phyloP scores from a whole-genome alignment of 306 rosid genomes.

The Canavalia ensiformis region DNA sequence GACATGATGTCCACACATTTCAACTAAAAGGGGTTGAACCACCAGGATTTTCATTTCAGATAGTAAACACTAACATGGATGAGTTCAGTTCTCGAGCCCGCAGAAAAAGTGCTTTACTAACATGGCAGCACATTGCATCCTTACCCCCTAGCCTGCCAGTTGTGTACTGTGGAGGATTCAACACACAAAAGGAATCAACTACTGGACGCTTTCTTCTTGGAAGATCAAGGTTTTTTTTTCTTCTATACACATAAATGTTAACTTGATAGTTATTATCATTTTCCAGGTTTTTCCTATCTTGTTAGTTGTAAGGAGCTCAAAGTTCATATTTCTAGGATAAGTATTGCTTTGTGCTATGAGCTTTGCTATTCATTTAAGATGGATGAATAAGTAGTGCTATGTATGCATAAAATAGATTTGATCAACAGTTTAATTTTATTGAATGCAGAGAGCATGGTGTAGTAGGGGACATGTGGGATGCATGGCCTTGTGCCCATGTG shows the following conservation, averaged over 20 bases:
- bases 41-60: slow-evolving; percentile 93
- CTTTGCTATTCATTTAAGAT: not conserved
- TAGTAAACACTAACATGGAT: slow-evolving; percentile 95
- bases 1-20: slow-evolving; percentile 98
- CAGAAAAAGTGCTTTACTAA: slow-evolving; percentile 94
- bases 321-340: slow-evolving; percentile 32
- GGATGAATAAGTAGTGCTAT: not conserved
- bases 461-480: slow-evolving; percentile 97
- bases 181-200: slow-evolving; percentile 96
- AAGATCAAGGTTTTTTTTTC: slow-evolving; percentile 77
- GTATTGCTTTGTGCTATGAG: not conserved
- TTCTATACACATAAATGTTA: not conserved
- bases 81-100: slow-evolving; percentile 90
- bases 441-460: slow-evolving; percentile 91
- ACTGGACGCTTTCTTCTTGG: slow-evolving; percentile 97
- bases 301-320: slow-evolving; percentile 11
- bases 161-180: slow-evolving; percentile 96
- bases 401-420: not conserved
- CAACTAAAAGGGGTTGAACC: slow-evolving; percentile 97
- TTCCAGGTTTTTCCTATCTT: slow-evolving; percentile 16
- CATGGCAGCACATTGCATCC: slow-evolving; percentile 99
- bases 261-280: not conserved
- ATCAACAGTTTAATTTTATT: slow-evolving; percentile 8
- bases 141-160: slow-evolving; percentile 96
- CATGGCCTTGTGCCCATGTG: slow-evolving; percentile 91